Base-by-base conservation (phyloP, 139 green algal genomes). In the Coccomyxa sp. region DNA sequence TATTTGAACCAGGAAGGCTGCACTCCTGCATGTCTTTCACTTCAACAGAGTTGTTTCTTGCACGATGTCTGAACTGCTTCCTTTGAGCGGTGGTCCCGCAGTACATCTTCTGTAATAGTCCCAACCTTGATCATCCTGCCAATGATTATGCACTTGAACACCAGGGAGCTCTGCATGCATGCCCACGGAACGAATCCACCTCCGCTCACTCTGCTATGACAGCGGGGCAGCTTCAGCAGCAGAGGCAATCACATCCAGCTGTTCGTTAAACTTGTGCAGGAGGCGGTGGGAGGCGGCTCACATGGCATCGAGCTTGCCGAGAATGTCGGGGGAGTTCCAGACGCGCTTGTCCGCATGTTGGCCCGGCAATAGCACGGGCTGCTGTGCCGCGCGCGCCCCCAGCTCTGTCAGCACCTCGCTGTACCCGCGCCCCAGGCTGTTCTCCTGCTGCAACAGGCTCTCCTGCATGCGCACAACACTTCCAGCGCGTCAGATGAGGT, bases 391-490 rank as follows among this genome's bases (percentile, higher is more conserved):
- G 13, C 25, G 21, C 67, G 15, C 15, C 67, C 67, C n/a, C 81
- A 84, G 81, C 38, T 68, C 67, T 18, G 23, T 30, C 45, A 51
- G 14, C 81, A 79, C 38, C 21, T 78, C 31, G 0, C 68, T 67
- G 38, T 67, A 79, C 23, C 67, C 81, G 17, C 15, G 67, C 45
- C n/a, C 23, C 45, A 84, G 67, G 38, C 45, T 79, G 31, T 28
- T 23, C 81, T 84, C 81, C 81, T 84, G 81, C 81, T 84, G 67
- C 67, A 78, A 27, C 81, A 84, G 68, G 23, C 32, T 71, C 38
- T 84, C 81, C 81, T 84, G 81, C 38, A 51, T 7, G 7, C 38
- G 38, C 66, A 17, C 18, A 63, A 45, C 51, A 81, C 11, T 28
- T 31, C 11, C 11, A 23, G 0, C 14, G 68, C 18, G 38, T 81